Evolutionary conservation across 495 filamentous ascomycete genomes (phyloP).

Genomic region (Pyrenula massariospora): DNA sequence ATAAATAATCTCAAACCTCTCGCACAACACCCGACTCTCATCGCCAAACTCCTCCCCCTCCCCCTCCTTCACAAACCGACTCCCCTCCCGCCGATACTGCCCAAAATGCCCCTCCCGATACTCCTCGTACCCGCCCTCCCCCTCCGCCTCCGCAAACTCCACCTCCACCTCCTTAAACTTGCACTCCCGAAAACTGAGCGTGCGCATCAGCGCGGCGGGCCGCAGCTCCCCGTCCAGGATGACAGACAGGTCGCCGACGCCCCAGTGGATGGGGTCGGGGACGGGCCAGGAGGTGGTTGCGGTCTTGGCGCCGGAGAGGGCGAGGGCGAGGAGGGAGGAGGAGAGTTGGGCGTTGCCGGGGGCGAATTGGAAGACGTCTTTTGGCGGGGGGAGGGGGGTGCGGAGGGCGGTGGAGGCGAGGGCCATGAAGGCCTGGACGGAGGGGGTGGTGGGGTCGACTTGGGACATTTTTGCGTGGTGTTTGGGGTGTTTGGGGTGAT

Average conservation of each 20-base stretch:
- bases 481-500: too few relatives aligned
- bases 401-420: slow-evolving; percentile 11
- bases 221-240: slow-evolving; percentile 15
- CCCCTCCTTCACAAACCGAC: background rate
- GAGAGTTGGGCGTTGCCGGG: slow-evolving; percentile 3
- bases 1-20: slow-evolving; percentile 21
- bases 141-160: slow-evolving; percentile 21
- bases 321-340: slow-evolving; percentile 9
- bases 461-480: background rate
- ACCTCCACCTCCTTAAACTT: slow-evolving; percentile 17
- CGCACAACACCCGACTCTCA: slow-evolving; percentile 19
- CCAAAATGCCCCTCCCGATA: slow-evolving; percentile 14
- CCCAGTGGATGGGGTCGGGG: slow-evolving; percentile 17
- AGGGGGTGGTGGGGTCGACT: slow-evolving; percentile 2
- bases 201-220: slow-evolving; percentile 19
- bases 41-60: slow-evolving; percentile 12
- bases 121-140: slow-evolving; percentile 15
- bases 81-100: slow-evolving; percentile 13
- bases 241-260: slow-evolving; percentile 16
- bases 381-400: slow-evolving; percentile 9
- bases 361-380: slow-evolving; percentile 20
- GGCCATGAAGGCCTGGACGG: slow-evolving; percentile 17
- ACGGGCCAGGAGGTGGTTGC: slow-evolving; percentile 22
- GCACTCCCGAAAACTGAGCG: slow-evolving; percentile 11
- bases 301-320: slow-evolving; percentile 15